Base-by-base conservation (phyloP, 768 basidiomycete species). In the Suillus paluster region DNA sequence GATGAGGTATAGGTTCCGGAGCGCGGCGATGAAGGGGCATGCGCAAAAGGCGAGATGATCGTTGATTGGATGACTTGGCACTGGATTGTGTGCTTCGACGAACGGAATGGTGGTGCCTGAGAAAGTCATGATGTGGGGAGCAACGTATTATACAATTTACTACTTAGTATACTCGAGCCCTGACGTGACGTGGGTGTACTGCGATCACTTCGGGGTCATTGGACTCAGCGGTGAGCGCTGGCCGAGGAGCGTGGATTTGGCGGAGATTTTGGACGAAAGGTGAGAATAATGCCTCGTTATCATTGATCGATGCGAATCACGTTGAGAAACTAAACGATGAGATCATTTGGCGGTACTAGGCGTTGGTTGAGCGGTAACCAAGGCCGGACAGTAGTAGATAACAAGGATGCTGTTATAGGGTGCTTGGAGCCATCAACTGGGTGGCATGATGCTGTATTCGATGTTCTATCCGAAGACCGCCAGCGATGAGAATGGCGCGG, bases 211-310 rank as follows among this genome's bases (percentile, higher is more conserved):
- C 46, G 57, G 61, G 56, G 39, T 53, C 62, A 54, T 60, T 54
- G 61, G 33, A 2, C 23, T 53, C 58, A 34, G 58, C 48, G 58
- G 48, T 48, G 68, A 61, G 58, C 58, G 58, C 12, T 49, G 44
- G 61, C 61, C 61, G 46, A 60, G 49, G 45, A 63, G 58, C 42
- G 62, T 60, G 57, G 58, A 60, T 62, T 64, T 62, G 54, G 42
- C 60, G 60, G 60, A 62, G 56, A 62, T 68, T 70, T 57, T 33
- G 61, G 17, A 41, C 58, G 49, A 58, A 69, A 70, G 65, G 48
- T 58, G 68, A 23, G 1, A 54, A 56, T 52, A 38, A 60, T 57
- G 59, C 57, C 61, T 62, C 58, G 53, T 34, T 60, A 57, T 44
- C 46, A 34, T 36, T 25, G 53, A 39, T 38, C 38, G n/a, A 59